Percentiles rank a stretch among this genome's conserved stretches.
Conservation (phyloP, 1,284 basidiomycete genomes). For the Pascua guehoae region DNA sequence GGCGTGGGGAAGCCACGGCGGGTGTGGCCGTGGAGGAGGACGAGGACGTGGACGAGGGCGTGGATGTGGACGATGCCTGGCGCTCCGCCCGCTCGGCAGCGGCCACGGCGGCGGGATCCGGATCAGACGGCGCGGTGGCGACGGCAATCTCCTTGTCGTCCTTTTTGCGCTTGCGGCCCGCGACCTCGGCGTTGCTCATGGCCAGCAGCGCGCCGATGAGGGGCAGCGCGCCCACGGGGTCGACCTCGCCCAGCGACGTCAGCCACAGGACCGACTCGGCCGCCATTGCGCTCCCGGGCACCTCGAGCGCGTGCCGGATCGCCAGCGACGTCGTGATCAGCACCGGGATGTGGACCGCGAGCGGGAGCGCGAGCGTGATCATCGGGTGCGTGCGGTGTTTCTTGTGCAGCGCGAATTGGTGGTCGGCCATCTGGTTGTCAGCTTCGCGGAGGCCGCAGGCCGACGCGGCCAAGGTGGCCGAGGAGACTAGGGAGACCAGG, state of each 20-base stretch:
- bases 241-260: slow-evolving; percentile 41
- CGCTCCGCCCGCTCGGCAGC: no score
- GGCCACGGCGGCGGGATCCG: neutral
- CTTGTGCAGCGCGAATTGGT: slow-evolving; percentile 38
- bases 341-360: slow-evolving; percentile 48
- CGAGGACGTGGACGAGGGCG: neutral
- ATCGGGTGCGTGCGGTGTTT: slow-evolving; percentile 43
- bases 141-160: slow-evolving; percentile 2
- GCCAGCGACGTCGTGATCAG: slow-evolving; percentile 46
- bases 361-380: slow-evolving; percentile 42
- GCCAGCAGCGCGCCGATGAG: slow-evolving; percentile 41
- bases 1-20: no score
- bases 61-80: neutral
- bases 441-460: neutral
- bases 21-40: no score
- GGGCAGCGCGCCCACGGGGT: slow-evolving; percentile 39
- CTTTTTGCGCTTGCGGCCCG: slow-evolving; percentile 19
- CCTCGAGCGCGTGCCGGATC: slow-evolving; percentile 41
- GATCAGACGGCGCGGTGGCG: neutral
- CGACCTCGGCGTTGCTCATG: slow-evolving; percentile 45
- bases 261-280: slow-evolving; percentile 44
- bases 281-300: slow-evolving; percentile 29
- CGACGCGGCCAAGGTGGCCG: no score
- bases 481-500: no score
- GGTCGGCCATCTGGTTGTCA: slow-evolving; percentile 34